These are phyloP conservation scores for Phalaenopsis aphrodite DNA, from an alignment of 106 monocot species.

Conservation along the genomic window DNA sequence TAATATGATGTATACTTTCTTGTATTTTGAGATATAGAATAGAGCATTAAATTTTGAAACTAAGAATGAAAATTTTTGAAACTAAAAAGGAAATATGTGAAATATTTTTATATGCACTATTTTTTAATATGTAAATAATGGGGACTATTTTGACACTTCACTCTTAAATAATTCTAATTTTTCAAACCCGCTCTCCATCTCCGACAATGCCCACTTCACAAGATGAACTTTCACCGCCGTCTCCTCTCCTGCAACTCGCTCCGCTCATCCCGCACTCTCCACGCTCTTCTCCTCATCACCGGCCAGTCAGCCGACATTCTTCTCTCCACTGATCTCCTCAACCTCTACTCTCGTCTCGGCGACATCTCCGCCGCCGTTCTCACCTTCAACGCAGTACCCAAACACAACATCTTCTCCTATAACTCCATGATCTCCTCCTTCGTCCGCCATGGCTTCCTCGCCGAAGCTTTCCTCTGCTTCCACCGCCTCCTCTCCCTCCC, in stretches of 20 bases:
- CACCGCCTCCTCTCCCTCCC: conserved; percentile 18
- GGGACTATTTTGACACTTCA: too few species aligned
- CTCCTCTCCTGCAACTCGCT: conserved; percentile 26
- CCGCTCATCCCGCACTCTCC: conserved; percentile 22
- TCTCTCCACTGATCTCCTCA: conserved; percentile 42
- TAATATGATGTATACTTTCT: too few species aligned
- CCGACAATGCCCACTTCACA: not conserved
- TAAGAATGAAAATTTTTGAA: too few species aligned
- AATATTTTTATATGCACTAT: too few species aligned
- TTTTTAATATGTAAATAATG: too few species aligned
- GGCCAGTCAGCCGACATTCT: conserved; percentile 23
- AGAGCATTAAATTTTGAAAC: too few species aligned
- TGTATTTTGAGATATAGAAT: too few species aligned
- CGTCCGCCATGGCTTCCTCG: conserved; percentile 20
- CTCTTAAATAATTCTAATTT: too few species aligned
- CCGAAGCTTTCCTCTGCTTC: conserved; percentile 27
- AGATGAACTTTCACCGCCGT: conserved; percentile 27
- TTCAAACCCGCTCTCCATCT: not conserved
- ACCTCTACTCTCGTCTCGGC: conserved; percentile 53
- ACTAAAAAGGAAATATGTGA: too few species aligned
- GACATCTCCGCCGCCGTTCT: conserved; percentile 30
- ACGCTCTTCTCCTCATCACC: conserved; percentile 46
- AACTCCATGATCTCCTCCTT: conserved; percentile 50
- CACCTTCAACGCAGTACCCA: conserved; percentile 21
- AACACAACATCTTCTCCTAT: conserved; percentile 30